Conservation (phyloP, 148 eudicot genomes). For the Oxyria digyna region DNA sequence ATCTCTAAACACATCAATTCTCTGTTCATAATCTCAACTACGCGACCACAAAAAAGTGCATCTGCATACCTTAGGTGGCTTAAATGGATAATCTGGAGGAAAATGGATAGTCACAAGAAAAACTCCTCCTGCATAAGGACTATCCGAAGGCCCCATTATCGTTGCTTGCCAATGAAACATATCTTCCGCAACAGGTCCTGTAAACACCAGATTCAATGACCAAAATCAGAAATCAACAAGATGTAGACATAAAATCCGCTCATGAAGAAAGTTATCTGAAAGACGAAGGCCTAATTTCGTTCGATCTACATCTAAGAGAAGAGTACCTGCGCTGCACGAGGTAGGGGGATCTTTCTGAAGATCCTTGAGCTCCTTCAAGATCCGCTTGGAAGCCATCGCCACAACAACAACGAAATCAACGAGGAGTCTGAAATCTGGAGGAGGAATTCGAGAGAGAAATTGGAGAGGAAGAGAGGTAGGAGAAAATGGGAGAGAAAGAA, state of each 20-base stretch:
- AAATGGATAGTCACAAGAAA: slow-evolving; percentile 14
- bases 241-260: neutral
- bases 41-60: no score
- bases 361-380: slow-evolving; percentile 79
- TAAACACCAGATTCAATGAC: neutral
- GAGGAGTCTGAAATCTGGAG: neutral
- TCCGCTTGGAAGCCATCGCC: slow-evolving; percentile 62
- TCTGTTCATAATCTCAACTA: neutral
- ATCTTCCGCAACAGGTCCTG: slow-evolving; percentile 15
- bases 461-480: neutral
- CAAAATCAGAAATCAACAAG: neutral
- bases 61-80: slow-evolving; percentile 14
- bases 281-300: neutral
- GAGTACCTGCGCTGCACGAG: slow-evolving; percentile 62
- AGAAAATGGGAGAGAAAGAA: neutral
- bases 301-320: neutral
- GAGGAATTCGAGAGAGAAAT: neutral
- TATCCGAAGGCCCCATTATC: slow-evolving; percentile 13
- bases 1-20: neutral
- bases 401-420: neutral
- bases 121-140: slow-evolving; percentile 12
- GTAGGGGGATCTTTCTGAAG: slow-evolving; percentile 75
- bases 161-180: slow-evolving; percentile 17
- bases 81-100: slow-evolving; percentile 16
- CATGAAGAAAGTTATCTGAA: neutral